Percentiles rank a stretch among this genome's conserved stretches.
Conservation (phyloP, 225 moss, liverwort and hornwort genomes). For the Antitrichia curtipendula region DNA sequence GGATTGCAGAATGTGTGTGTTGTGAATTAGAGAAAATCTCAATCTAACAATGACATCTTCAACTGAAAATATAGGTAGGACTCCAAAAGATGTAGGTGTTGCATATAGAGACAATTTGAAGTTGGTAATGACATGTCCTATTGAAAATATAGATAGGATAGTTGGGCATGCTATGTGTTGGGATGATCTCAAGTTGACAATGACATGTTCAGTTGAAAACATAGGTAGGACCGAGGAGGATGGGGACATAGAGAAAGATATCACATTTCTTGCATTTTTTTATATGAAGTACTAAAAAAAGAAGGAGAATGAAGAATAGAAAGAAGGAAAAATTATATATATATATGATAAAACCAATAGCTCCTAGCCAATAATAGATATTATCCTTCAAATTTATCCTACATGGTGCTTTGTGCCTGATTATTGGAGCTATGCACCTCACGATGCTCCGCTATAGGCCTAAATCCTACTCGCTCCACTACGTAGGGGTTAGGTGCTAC, state of each 20-base stretch:
- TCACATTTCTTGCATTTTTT: not conserved
- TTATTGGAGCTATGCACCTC: too few species aligned
- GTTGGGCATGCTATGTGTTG: rapidly evolving
- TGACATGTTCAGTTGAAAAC: not conserved
- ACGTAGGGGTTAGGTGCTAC: too few species aligned
- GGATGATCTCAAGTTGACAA: not conserved
- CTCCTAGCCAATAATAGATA: too few species aligned
- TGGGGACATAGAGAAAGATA: not conserved
- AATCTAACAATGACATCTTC: not conserved
- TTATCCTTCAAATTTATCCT: too few species aligned
- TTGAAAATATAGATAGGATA: not conserved
- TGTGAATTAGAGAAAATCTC: not conserved
- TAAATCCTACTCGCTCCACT: too few species aligned
- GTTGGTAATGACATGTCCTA: not conserved
- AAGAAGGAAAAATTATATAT: not conserved
- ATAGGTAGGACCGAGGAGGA: rapidly evolving
- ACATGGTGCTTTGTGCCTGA: too few species aligned
- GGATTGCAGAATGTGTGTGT: too few species aligned
- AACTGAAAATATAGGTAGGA: not conserved
- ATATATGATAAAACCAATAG: too few species aligned
- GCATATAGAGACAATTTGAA: too few species aligned
- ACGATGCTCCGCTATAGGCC: too few species aligned
- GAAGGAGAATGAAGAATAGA: too few species aligned
- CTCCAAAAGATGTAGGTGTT: too few species aligned
- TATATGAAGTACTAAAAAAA: not conserved